Evolutionary conservation across 345 rosid species (phyloP), one percentile per base, ranked within the genome.

Genomic region (Syzygium grande): DNA sequence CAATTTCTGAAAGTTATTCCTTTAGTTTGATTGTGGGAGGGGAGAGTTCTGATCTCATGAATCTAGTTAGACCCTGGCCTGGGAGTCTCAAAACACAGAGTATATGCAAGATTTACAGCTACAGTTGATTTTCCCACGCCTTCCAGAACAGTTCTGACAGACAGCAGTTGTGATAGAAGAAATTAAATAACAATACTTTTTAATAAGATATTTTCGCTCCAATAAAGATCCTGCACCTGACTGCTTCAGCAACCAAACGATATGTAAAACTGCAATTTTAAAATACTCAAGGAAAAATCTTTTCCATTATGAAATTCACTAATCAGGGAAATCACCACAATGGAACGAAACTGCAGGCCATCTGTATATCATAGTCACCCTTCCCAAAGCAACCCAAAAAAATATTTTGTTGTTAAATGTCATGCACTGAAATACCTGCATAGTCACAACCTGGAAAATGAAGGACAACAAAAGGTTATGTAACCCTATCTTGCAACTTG

Each of bases 101-200:
- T 96, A 87, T 94, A 97, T 15, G 97, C 97, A 91, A 95, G 99
- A 88, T 97, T 97, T 88, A 97, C 98, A 51, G 99, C 98, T 89
- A 96, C 93, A 83, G 99, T 97, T 65, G 98, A 97, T 93, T 96
- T 97, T 34, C 99, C 55, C 55, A 97, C 98, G 87, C 98, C 98
- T 90, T 98, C 98, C 99, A 95, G 96, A 90, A 95, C 90, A 68
- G 86, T 93, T 92, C 92, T 87, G 89, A 92, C 91, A 88, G 89
- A 87, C 80, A 85, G 55, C 52, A 91, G 91, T 92, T 86, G 89
- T 87, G 84, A 88, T 83, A 84, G 68, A 90, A 84, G 34, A 80
- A 87, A 89, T 79, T 58, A 58, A 86, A 84, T 73, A 86, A 68
- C 55, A 87, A 68, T 58, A 41, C 58, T 23, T 61, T 61, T 19